phyloP scores from a whole-genome alignment of 495 filamentous ascomycete genomes.

The Xylaria nigripes region DNA sequence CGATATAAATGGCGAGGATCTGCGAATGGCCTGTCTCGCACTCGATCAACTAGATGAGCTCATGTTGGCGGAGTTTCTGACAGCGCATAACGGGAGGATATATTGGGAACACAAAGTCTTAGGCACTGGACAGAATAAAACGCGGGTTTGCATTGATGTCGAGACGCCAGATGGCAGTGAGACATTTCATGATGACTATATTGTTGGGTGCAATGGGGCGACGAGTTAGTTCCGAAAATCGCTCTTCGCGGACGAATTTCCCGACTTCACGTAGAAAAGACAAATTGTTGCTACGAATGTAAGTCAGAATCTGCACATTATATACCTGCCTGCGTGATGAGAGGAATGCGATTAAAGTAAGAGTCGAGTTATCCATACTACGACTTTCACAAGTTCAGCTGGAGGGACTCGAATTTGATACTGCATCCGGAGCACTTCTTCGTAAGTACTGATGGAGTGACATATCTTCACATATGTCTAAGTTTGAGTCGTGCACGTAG shows the following conservation, averaged over 20 bases:
- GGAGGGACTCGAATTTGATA: constrained; percentile 51
- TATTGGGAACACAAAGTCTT: constrained; percentile 43
- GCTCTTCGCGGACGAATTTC: constrained; percentile 52
- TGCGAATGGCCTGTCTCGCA: constrained; percentile 31
- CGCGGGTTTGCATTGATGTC: constrained; percentile 41
- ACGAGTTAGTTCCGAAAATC: constrained; percentile 45
- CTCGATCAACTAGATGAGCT: constrained; percentile 35
- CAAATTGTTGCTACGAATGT: constrained; percentile 60
- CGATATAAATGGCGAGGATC: constrained; percentile 28
- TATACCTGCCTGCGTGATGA: neutral
- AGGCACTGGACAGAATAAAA: constrained; percentile 42
- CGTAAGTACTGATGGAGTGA: constrained; percentile 17
- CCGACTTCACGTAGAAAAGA: constrained; percentile 49
- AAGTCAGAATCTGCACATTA: neutral
- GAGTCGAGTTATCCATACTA: constrained; percentile 32
- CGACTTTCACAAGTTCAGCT: constrained; percentile 45
- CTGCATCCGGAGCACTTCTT: constrained; percentile 51
- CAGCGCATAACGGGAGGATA: constrained; percentile 34
- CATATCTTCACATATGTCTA: neutral
- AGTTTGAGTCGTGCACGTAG: constrained; percentile 12
- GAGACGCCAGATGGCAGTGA: constrained; percentile 35
- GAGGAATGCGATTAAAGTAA: neutral
- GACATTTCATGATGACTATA: constrained; percentile 45
- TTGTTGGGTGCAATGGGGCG: constrained; percentile 53
- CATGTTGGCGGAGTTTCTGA: constrained; percentile 40